phyloP scores from a whole-genome alignment of 2,329 filamentous ascomycete genomes.

The Pseudodiploospora longispora region DNA sequence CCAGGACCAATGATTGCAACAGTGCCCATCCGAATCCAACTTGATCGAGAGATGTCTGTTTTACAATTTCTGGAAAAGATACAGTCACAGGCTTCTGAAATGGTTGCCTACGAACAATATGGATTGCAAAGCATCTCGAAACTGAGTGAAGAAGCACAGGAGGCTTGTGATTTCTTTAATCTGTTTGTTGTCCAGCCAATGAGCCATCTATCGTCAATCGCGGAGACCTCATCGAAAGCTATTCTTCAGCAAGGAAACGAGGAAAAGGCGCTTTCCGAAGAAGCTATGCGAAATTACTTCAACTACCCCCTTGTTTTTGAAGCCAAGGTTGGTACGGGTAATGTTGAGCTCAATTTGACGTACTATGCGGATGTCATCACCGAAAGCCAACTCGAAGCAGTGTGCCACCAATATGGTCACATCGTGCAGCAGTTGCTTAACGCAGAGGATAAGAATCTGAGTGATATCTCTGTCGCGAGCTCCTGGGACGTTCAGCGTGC shows the following conservation, averaged over 20 bases:
- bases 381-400: constrained; percentile 5
- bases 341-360: constrained; percentile 8
- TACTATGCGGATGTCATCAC: constrained; percentile 7
- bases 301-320: constrained; percentile 12
- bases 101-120: constrained; percentile 7
- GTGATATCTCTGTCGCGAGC: neutral
- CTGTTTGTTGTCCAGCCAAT: constrained; percentile 7
- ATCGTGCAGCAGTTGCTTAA: constrained; percentile 9
- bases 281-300: constrained; percentile 10
- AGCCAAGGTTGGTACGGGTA: constrained; percentile 2
- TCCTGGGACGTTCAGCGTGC: constrained; percentile 3
- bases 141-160: constrained; percentile 1
- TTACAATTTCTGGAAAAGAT: neutral
- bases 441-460: constrained; percentile 1
- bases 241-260: constrained; percentile 1
- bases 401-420: constrained; percentile 10
- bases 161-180: constrained; percentile 6
- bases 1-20: constrained; percentile 8
- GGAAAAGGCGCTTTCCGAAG: constrained; percentile 7
- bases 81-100: constrained; percentile 4
- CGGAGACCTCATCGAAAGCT: constrained; percentile 6
- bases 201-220: neutral
- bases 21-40: constrained; percentile 9
- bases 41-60: constrained; percentile 5
- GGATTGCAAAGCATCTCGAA: constrained; percentile 6